These are phyloP conservation scores for Trichoderma endophyticum DNA, from an alignment of 2,329 filamentous ascomycete species.

Conservation along the genomic window DNA sequence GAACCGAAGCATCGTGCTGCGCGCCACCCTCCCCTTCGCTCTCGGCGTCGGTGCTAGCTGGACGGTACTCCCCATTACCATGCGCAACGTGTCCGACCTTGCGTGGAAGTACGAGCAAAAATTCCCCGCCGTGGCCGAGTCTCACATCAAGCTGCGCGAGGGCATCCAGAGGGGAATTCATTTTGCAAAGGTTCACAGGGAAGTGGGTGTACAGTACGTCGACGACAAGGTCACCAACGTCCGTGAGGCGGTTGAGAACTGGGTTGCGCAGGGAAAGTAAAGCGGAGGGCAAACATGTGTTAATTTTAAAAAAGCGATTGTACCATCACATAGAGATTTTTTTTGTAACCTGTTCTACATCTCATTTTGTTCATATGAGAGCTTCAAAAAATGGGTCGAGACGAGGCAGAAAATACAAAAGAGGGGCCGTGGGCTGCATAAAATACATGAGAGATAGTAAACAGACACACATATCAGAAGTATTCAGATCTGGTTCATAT, in stretches of 20 bases:
- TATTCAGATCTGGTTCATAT: not conserved
- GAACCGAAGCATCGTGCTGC: conserved; percentile 80
- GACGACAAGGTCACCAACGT: conserved; percentile 76
- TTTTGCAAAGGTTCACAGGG: conserved; percentile 71
- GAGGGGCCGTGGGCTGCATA: not conserved
- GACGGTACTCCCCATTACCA: conserved; percentile 82
- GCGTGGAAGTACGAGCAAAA: conserved; percentile 91
- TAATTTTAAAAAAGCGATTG: conserved; percentile 29
- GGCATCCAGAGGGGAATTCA: conserved; percentile 65
- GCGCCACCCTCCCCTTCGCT: conserved; percentile 70
- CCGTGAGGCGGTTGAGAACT: conserved; percentile 75
- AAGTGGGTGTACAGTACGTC: conserved; percentile 67
- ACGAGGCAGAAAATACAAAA: not conserved
- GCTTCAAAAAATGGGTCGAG: not conserved
- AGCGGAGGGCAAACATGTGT: conserved; percentile 42
- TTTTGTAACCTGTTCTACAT: conserved; percentile 26
- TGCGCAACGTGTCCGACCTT: conserved; percentile 81
- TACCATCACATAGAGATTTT: conserved; percentile 39
- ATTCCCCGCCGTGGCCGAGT: conserved; percentile 77
- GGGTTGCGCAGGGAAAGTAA: conserved; percentile 89
- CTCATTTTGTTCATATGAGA: conserved; percentile 5
- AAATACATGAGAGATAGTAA: not conserved
- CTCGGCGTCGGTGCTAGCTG: conserved; percentile 82
- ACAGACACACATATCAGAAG: not conserved
- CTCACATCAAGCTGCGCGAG: conserved; percentile 71